Base-by-base conservation (phyloP, 768 basidiomycete species). In the Tricholomella constricta region DNA sequence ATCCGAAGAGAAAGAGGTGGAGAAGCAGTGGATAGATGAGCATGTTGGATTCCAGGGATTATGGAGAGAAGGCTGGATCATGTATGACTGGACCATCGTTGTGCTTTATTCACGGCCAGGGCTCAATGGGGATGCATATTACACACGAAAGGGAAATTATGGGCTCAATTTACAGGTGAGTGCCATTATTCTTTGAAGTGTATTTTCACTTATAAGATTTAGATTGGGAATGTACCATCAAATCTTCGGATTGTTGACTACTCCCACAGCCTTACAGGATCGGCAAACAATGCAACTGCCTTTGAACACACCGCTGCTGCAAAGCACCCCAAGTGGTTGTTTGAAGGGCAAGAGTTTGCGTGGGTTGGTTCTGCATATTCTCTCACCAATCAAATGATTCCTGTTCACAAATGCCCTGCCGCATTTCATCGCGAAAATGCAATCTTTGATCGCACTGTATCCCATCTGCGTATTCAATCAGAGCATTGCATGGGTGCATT, bases 221-320 rank as follows among this genome's bases (percentile, higher is more conserved):
- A 74, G 71, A 66, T 74, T 55, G 70, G 71, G 31, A 72, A 71
- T 62, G 54, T 64, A n/a, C 62, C 62, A 1, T 64, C 66, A 10
- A 67, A 63, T 46, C 48, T 73, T 1, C 61, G 56, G 0, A 66
- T 73, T 54, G 57, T 66, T 6, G 68, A 73, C 49, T 69, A 69
- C 40, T 62, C 63, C 1, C 64, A 66, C 65, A 72, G 73, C 0
- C 41, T 64, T 7, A 70, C 69, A 3, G 70, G 71, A 3, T 69
- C 67, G 22, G 67, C 67, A 12, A 71, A 74, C 60, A 70, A 74
- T 58, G 62, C 71, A 0, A 43, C 58, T 9, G 71, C 70, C 2
- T 73, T 74, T 54, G 59, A 69, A 27, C 22, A 34, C 19, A 57
- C 56, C 8, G 45, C 52, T 9, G 58, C 60, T 22, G 5, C 10